Evolutionary conservation across 1,139 yeast species (phyloP).

Genomic region (Geotrichum klebahnii): DNA sequence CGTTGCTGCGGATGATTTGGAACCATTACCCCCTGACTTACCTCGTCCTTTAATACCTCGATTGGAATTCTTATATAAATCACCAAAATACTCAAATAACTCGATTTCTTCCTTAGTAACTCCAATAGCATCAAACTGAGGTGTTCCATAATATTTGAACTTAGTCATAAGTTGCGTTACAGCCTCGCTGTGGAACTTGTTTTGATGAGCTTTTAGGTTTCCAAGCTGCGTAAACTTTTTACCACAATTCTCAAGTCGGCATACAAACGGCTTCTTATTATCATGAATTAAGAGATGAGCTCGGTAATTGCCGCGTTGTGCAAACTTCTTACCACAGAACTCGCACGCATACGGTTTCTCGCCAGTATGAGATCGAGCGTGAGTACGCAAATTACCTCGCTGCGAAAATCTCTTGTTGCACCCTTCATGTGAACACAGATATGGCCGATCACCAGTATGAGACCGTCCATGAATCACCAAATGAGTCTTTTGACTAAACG

Average conservation of each 20-base stretch:
- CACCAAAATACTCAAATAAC: conserved; percentile 69
- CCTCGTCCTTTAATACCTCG: conserved; percentile 92
- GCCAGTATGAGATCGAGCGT: conserved; percentile 77
- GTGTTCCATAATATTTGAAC: conserved; percentile 30
- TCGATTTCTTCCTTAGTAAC: conserved; percentile 65
- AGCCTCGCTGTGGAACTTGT: conserved; percentile 74
- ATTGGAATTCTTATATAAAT: conserved; percentile 78
- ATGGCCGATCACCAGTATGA: conserved; percentile 69
- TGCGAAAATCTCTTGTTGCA: conserved; percentile 81
- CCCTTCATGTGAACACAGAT: conserved; percentile 57
- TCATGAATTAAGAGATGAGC: conserved; percentile 82
- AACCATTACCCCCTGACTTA: conserved; percentile 36
- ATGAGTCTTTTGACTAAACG: conserved; percentile 93
- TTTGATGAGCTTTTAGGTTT: conserved; percentile 89
- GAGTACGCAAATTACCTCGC: conserved; percentile 87
- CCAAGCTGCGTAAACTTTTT: conserved; percentile 89
- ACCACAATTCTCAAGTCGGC: conserved; percentile 76
- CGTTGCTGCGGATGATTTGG: conserved; percentile 5
- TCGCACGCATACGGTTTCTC: conserved; percentile 82
- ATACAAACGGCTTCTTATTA: conserved; percentile 70
- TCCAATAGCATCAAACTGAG: conserved; percentile 37
- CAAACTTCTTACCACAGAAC: conserved; percentile 66
- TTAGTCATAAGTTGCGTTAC: conserved; percentile 57
- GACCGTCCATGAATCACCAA: conserved; percentile 79
- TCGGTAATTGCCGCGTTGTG: conserved; percentile 84